These are phyloP conservation scores for Diospyros lotus DNA, from an alignment of 148 eudicot species.

Conservation along the genomic window DNA sequence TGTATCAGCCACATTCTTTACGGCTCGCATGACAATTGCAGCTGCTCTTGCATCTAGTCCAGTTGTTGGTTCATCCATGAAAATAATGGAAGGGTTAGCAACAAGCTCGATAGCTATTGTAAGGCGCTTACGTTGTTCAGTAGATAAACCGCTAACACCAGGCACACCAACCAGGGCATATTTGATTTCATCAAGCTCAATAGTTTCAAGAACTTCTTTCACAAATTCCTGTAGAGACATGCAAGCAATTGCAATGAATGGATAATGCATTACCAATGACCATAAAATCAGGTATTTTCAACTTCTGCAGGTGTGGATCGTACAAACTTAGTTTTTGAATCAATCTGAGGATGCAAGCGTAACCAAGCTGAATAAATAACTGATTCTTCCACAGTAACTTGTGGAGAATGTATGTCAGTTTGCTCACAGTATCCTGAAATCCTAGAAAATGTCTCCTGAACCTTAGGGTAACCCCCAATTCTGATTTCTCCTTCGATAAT, in stretches of 20 bases:
- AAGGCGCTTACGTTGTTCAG: conserved; percentile 76
- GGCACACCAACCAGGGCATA: conserved; percentile 66
- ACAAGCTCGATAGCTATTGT: conserved; percentile 89
- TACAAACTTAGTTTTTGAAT: conserved; percentile 54
- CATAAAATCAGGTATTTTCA: background rate
- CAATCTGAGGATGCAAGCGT: conserved; percentile 63
- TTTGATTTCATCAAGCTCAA: conserved; percentile 64
- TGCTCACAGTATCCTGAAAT: conserved; percentile 89
- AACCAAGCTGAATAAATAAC: conserved; percentile 79
- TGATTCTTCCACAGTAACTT: conserved; percentile 74
- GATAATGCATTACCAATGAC: background rate
- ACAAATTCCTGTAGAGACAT: conserved; percentile 51
- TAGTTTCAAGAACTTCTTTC: conserved; percentile 60
- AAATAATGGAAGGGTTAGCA: conserved; percentile 77
- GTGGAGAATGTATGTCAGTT: conserved; percentile 77
- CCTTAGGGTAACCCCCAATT: conserved; percentile 68
- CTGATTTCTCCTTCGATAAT: conserved; percentile 62
- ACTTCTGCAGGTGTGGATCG: conserved; percentile 6
- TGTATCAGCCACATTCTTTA: conserved; percentile 60
- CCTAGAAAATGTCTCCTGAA: conserved; percentile 71
- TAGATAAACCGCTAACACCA: conserved; percentile 65
- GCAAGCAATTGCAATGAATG: background rate
- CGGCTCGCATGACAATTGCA: conserved; percentile 78
- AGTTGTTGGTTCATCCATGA: conserved; percentile 88
- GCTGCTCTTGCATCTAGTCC: conserved; percentile 89